Conservation (phyloP, 164 flowering plant species). For the Vitis amurensis region DNA sequence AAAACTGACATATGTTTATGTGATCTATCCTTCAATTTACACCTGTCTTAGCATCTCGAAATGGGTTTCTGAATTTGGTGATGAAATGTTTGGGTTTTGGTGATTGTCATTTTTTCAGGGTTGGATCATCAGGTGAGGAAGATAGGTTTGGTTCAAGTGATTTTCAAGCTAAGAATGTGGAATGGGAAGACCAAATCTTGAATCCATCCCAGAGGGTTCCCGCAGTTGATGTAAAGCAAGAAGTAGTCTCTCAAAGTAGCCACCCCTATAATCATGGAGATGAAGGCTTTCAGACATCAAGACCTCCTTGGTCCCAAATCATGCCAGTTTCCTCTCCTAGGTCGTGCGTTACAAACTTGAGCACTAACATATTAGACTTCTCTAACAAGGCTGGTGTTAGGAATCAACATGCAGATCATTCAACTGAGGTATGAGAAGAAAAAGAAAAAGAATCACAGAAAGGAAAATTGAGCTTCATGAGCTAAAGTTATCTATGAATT, state of each 20-base stretch:
- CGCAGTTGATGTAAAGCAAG: constrained; percentile 25
- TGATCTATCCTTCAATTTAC: background rate
- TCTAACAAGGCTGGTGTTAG: constrained; percentile 20
- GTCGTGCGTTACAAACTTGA: constrained; percentile 32
- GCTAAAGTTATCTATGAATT: too few species aligned
- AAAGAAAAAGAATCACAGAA: too few species aligned
- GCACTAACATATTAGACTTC: constrained; percentile 32
- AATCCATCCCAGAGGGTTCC: constrained; percentile 11
- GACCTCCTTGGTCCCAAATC: constrained; percentile 25
- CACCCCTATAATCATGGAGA: constrained; percentile 11
- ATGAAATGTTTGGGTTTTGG: constrained; percentile 9
- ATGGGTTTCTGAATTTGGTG: background rate
- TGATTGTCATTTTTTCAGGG: constrained; percentile 18
- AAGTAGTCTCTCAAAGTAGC: constrained; percentile 5
- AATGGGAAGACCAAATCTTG: constrained; percentile 29
- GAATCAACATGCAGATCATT: constrained; percentile 25
- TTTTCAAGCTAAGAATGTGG: constrained; percentile 25
- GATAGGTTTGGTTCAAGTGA: constrained; percentile 15
- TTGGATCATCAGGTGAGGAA: constrained; percentile 34
- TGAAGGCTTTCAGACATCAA: constrained; percentile 21
- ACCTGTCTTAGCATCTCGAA: background rate
- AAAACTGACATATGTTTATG: background rate
- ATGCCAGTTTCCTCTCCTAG: constrained; percentile 32
- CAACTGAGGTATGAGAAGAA: constrained; percentile 27
- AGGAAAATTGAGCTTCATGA: too few species aligned